A percentile compares a stretch with the other conserved stretches of the same genome.
Conservation (phyloP, 1,139 yeast genomes). For the Hansenula sp. region DNA sequence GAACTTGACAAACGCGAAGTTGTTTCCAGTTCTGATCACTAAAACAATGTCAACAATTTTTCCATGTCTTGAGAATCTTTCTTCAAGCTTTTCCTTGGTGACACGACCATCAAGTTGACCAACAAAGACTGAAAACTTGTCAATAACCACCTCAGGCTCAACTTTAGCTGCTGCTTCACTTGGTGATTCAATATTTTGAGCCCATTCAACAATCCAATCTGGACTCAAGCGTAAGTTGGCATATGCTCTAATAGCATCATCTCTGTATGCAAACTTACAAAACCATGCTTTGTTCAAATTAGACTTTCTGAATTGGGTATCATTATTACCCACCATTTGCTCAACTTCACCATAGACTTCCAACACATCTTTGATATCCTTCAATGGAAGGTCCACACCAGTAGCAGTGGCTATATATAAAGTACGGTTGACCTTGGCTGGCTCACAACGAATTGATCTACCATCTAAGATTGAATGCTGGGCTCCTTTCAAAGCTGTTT, state of each 20-base stretch:
- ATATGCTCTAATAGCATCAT: slow-evolving; percentile 87
- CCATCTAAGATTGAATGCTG: slow-evolving; percentile 70
- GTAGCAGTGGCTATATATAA: slow-evolving; percentile 45
- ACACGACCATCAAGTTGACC: slow-evolving; percentile 62
- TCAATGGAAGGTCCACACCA: slow-evolving; percentile 22
- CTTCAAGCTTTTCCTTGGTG: slow-evolving; percentile 48
- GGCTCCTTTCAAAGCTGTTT: slow-evolving; percentile 60
- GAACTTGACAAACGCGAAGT: slow-evolving; percentile 70
- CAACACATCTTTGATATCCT: slow-evolving; percentile 35
- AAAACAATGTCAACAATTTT: slow-evolving; percentile 45
- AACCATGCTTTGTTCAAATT: slow-evolving; percentile 56
- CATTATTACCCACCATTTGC: slow-evolving; percentile 51
- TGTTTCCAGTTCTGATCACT: slow-evolving; percentile 43
- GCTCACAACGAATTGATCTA: slow-evolving; percentile 78
- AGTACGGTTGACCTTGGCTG: slow-evolving; percentile 87
- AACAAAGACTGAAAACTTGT: slow-evolving; percentile 67
- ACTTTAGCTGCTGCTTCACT: slow-evolving; percentile 11
- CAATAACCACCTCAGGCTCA: slow-evolving; percentile 41
- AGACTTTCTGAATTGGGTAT: slow-evolving; percentile 30
- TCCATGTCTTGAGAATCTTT: slow-evolving; percentile 68
- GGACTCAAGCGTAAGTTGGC: slow-evolving; percentile 56
- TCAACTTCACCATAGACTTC: slow-evolving; percentile 71
- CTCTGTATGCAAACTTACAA: slow-evolving; percentile 76
- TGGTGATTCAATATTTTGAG: slow-evolving; percentile 65
- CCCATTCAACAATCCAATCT: slow-evolving; percentile 70